These are phyloP conservation scores for Leccinum sublutescens DNA, from an alignment of 768 basidiomycete species.

Conservation along the genomic window DNA sequence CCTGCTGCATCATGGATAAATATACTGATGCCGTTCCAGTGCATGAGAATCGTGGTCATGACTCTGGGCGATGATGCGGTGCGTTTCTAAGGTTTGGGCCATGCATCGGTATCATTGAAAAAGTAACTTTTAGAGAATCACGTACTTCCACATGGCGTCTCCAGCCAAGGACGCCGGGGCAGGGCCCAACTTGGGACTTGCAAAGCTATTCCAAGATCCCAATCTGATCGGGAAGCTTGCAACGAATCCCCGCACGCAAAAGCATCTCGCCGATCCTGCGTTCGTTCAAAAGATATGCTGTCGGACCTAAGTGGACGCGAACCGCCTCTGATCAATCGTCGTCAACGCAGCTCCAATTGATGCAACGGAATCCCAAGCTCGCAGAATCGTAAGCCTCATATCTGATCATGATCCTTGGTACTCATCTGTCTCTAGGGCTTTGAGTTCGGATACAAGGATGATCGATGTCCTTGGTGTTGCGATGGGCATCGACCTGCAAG, in stretches of 20 bases:
- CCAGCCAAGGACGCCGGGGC: constrained; percentile 35
- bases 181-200: constrained; percentile 58
- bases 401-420: background rate
- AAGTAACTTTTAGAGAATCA: background rate
- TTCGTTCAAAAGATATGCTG: constrained; percentile 67
- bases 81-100: background rate
- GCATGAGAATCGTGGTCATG: too few species aligned
- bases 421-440: constrained; percentile 39
- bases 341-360: constrained; percentile 50
- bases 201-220: constrained; percentile 81
- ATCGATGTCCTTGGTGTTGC: constrained; percentile 89
- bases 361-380: constrained; percentile 62
- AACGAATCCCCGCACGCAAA: constrained; percentile 79
- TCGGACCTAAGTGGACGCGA: background rate
- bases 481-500: constrained; percentile 92
- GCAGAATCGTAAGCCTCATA: constrained; percentile 48
- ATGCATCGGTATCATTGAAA: background rate
- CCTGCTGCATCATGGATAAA: background rate
- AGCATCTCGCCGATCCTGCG: constrained; percentile 73
- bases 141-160: constrained; percentile 2
- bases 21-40: background rate
- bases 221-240: constrained; percentile 51
- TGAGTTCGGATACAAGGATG: constrained; percentile 82
- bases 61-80: background rate
- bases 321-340: background rate